Conservation (phyloP, 2,329 filamentous ascomycete species). For the Calonectria henricotiae region DNA sequence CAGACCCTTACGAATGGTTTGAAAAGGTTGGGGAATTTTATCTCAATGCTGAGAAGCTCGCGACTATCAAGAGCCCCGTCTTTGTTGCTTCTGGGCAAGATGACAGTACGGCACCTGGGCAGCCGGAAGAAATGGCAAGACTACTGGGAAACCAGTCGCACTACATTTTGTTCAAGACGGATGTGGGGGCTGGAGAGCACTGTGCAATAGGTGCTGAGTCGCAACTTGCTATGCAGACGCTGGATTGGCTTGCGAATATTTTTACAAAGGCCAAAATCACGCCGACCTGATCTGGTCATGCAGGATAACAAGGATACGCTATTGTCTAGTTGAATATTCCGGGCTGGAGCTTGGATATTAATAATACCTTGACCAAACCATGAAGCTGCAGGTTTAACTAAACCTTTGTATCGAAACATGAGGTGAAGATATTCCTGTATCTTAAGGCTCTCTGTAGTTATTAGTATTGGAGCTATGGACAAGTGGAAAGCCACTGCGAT, state of each 20-base stretch:
- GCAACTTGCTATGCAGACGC: constrained; percentile 31
- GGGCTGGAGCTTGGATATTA: too few relatives aligned
- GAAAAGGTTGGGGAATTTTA: constrained; percentile 25
- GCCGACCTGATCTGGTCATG: not conserved
- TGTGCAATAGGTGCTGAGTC: constrained; percentile 36
- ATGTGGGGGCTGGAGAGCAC: constrained; percentile 39
- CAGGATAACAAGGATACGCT: too few relatives aligned
- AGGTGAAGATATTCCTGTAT: too few relatives aligned
- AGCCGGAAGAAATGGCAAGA: constrained; percentile 37
- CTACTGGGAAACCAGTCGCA: constrained; percentile 24
- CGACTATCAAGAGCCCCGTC: constrained; percentile 28
- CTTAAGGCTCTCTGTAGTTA: too few relatives aligned
- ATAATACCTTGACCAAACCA: too few relatives aligned
- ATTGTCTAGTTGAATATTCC: too few relatives aligned
- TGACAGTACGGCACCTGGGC: constrained; percentile 28
- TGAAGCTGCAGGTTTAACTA: too few relatives aligned
- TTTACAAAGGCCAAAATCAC: constrained; percentile 23
- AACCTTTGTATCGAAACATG: too few relatives aligned
- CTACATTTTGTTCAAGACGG: constrained; percentile 35
- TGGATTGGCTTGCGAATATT: constrained; percentile 32
- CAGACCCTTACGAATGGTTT: constrained; percentile 34
- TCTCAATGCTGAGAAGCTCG: constrained; percentile 25
- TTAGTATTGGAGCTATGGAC: too few relatives aligned
- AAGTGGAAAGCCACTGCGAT: not conserved
- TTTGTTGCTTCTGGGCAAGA: constrained; percentile 35